Evolutionary conservation across 164 flowering plant genomes (phyloP), one percentile per base, ranked within the genome.

Genomic region (Vitis cinerea): DNA sequence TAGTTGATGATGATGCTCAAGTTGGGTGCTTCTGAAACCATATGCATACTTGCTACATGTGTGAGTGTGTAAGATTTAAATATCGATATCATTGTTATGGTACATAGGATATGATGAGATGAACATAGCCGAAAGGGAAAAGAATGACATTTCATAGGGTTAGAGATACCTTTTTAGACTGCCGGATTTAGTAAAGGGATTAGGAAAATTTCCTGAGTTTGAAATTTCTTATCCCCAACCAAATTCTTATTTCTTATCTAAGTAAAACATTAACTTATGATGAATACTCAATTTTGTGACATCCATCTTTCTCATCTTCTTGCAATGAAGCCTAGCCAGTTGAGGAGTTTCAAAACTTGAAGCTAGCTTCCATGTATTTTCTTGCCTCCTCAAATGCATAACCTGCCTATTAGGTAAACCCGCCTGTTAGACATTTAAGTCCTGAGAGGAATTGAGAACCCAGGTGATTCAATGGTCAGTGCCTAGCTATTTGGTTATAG

Each of bases 171-270:
- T 66, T 53, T 51, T 37, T 64, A 71, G 72, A 60, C 60, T 71
- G 63, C 75, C 69, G 23, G 66, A 59, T 72, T 69, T 69, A 64
- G 70, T 31, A 23, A 19, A 72, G 56, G 13, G 56, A 0, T 30
- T 48, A 48, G 10, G 13, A 65, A 69, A 4, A 63, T 70, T 66
- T 67, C 68, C 17, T 27, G 10, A 12, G 48, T 69, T 52, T 67
- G 65, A 31, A 54, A 59, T 4, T 2, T 66, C 74, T 77, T 76
- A 61, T 58, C 50, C 67, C 44, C 44, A 31, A 2, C 44, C 44
- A 31, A 31, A 31, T 31, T 31, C 44, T 31, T 31, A 31, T 52
- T 4, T 52, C 14, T 53, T 5, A 5, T 53, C 4, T 13, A 53
- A 10, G 56, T 2, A 53, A 53, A 53, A 12, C 6, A 53, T 37